phyloP scores from a whole-genome alignment of 208 protist species.

The Naegleria lovaniensis region DNA sequence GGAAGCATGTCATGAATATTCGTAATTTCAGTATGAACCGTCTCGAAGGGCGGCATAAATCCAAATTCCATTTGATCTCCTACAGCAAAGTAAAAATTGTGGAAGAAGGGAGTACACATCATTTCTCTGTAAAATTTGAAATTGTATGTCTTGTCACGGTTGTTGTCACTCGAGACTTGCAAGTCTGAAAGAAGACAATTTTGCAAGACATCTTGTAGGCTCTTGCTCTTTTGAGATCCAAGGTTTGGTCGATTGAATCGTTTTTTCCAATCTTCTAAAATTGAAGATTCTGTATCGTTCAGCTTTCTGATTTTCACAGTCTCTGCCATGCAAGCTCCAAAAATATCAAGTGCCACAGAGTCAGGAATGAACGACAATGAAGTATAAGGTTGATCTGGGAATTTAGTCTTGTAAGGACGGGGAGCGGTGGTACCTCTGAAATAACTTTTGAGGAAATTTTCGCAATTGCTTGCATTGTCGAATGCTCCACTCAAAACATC shows the following conservation, averaged over 20 bases:
- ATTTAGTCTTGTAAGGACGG: background rate
- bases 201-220: background rate
- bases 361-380: background rate
- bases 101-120: background rate
- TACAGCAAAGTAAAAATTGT: background rate
- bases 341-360: background rate
- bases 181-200: background rate
- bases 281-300: background rate
- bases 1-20: background rate
- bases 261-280: background rate
- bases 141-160: background rate
- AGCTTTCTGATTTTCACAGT: background rate
- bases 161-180: no score
- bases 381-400: background rate
- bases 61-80: background rate
- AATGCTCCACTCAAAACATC: background rate
- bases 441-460: background rate
- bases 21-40: background rate
- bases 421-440: background rate
- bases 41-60: background rate
- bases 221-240: background rate
- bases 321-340: background rate
- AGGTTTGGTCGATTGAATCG: background rate
- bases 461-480: background rate
- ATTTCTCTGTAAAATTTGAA: background rate